Evolutionary conservation across 2,329 filamentous ascomycete species (phyloP), one percentile per base, ranked within the genome.

Genomic region (Ambrosiella beaveri): DNA sequence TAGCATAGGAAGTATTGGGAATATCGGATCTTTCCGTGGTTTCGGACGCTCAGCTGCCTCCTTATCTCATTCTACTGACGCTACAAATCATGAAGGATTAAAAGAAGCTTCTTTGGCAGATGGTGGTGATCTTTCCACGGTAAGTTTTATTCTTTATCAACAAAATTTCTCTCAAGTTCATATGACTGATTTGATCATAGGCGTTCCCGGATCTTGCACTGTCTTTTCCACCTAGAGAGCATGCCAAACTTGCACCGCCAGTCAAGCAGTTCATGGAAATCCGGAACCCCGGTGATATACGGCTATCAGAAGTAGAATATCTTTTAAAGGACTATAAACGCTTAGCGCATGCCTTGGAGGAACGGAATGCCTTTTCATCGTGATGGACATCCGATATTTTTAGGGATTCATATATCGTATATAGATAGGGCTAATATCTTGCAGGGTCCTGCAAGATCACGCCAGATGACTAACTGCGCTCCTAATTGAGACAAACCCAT

Each of bases 271-370:
- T 90, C 67, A 76, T 90, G 72, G 83, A 88, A 64, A 68, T 85
- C 58, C 75, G 85, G 64, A 82, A 82, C 65, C 82, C 83, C 0
- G 77, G 77, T 0, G 86, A 91, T 52, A 72, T 91, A 36, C 81
- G 76, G 58, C 72, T 91, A 35, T 79, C 81, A n/a, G 87, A 91
- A 64, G 81, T 91, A 15, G 70, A 84, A 27, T 79, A 85, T 58
- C 71, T 91, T 54, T 69, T 91, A 19, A 75, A 80, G 58, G 86
- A 91, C 67, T 91, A 91, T 65, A 79, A 86, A 64, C 74, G 86
- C 57, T 70, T 91, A 52, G 85, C 85, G 0, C 74, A 74, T 36
- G 79, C 78, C 7, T 67, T 90, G 59, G 80, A 80, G 64, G 79
- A 82, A 54, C 70, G 80, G 66, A 80, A 75, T 17, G 81, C 79